These are phyloP conservation scores for Tetrahymena thermophila DNA, from an alignment of 73 alveolate species.

Conservation along the genomic window DNA sequence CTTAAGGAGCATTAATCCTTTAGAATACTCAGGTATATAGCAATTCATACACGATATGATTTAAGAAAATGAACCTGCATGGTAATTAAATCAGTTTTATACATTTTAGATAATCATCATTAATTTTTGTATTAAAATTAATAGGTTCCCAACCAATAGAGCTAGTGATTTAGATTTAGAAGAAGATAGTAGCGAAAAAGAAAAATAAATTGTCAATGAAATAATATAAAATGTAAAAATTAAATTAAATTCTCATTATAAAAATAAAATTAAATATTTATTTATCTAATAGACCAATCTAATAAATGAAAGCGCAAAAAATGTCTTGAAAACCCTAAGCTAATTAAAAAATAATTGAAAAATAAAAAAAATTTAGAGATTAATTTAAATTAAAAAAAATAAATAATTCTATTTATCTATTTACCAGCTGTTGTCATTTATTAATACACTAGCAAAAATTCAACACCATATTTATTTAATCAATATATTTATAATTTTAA, in stretches of 20 bases:
- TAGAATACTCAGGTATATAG: constrained; percentile 50
- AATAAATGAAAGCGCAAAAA: not conserved
- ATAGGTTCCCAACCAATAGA: constrained; percentile 31
- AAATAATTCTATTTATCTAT: too few relatives aligned
- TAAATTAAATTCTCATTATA: not conserved
- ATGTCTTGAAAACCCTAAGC: not conserved
- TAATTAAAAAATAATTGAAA: not conserved
- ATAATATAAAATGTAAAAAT: not conserved
- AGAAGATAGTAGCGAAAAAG: constrained; percentile 28
- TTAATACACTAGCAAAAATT: too few relatives aligned
- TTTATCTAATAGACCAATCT: not conserved
- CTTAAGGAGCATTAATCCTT: constrained; percentile 40
- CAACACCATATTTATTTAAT: too few relatives aligned
- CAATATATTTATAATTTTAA: too few relatives aligned
- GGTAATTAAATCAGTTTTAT: not conserved
- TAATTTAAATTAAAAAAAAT: too few relatives aligned
- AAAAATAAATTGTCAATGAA: not conserved
- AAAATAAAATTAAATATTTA: not conserved
- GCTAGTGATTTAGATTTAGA: constrained; percentile 29
- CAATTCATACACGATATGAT: constrained; percentile 13
- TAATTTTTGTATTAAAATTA: not conserved
- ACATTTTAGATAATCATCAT: not conserved
- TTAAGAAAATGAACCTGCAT: constrained; percentile 14
- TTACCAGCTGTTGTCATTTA: not conserved
- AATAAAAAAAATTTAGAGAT: not conserved